Percentiles rank a stretch among this genome's conserved stretches.
phyloP scores from a whole-genome alignment of 73 alveolate species.

The Tetrahymena malaccensis region DNA sequence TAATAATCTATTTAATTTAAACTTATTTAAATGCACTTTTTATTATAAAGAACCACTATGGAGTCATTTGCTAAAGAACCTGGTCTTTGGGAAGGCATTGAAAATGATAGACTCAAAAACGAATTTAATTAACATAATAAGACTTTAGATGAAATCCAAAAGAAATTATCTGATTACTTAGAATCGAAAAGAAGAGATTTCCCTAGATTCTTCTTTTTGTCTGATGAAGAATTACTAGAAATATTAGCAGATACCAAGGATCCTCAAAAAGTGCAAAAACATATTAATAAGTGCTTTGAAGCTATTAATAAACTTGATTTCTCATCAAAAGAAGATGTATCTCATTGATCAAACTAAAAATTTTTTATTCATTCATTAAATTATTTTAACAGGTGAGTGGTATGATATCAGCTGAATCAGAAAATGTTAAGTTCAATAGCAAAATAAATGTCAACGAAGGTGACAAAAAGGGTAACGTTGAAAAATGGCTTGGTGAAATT shows the following conservation, averaged over 20 bases:
- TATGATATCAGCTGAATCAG: slow-evolving; percentile 95
- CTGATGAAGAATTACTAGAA: slow-evolving; percentile 95
- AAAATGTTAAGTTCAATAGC: slow-evolving; percentile 69
- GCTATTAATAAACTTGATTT: slow-evolving; percentile 89
- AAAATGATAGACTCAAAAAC: slow-evolving; percentile 56
- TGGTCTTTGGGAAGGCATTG: slow-evolving; percentile 41
- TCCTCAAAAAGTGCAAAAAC: slow-evolving; percentile 92
- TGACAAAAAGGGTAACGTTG: slow-evolving; percentile 93
- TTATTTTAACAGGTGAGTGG: slow-evolving; percentile 12
- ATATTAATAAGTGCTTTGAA: slow-evolving; percentile 95
- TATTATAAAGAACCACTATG: slow-evolving; percentile 53
- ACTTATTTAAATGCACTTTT: slow-evolving; percentile 5
- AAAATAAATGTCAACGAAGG: slow-evolving; percentile 89
- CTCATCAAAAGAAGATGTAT: slow-evolving; percentile 71
- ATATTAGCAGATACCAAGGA: slow-evolving; percentile 95
- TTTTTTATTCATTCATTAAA: not conserved
- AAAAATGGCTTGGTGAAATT: slow-evolving; percentile 89
- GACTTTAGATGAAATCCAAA: slow-evolving; percentile 94
- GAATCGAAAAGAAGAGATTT: slow-evolving; percentile 93
- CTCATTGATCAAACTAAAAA: not conserved
- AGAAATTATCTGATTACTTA: slow-evolving; percentile 93
- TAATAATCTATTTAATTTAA: slow-evolving; percentile 53
- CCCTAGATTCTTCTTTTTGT: slow-evolving; percentile 93
- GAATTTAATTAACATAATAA: slow-evolving; percentile 81
- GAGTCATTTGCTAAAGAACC: slow-evolving; percentile 56